These are phyloP conservation scores for Sherardia arvensis DNA, from an alignment of 257 asterid genomes.

Conservation along the genomic window DNA sequence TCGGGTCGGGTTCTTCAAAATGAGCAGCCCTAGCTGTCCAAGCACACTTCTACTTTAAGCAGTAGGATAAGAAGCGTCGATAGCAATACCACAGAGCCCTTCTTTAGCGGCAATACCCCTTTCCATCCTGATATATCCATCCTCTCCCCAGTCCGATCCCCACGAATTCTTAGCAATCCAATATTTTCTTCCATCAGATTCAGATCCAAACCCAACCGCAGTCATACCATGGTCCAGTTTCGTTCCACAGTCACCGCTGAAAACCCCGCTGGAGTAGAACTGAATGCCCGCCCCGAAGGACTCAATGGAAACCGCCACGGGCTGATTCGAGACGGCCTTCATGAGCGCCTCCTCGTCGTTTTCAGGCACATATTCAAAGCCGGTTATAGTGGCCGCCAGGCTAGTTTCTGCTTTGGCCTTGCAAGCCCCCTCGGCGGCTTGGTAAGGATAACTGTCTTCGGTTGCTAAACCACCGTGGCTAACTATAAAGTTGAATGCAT, in stretches of 20 bases:
- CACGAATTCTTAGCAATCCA: slow-evolving; percentile 34
- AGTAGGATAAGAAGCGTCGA: slow-evolving; percentile 26
- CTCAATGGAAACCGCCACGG: slow-evolving; percentile 31
- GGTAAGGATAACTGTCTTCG: too few species aligned
- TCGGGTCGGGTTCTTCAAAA: too few species aligned
- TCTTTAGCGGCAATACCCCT: slow-evolving; percentile 18
- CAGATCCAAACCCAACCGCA: slow-evolving; percentile 20
- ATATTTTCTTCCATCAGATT: slow-evolving; percentile 17
- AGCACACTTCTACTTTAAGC: too few species aligned
- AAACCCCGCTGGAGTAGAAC: slow-evolving; percentile 28
- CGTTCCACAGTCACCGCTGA: slow-evolving; percentile 27
- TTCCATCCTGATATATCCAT: slow-evolving; percentile 22
- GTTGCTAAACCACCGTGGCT: too few species aligned
- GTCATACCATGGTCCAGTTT: slow-evolving; percentile 26
- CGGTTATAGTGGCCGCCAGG: too few species aligned
- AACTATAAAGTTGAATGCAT: too few species aligned
- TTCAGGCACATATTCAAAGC: slow-evolving; percentile 23
- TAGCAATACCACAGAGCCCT: slow-evolving; percentile 33
- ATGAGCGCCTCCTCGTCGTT: slow-evolving; percentile 19
- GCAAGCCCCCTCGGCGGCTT: too few species aligned
- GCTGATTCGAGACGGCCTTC: slow-evolving; percentile 33
- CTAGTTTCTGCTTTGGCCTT: too few species aligned
- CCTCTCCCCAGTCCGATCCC: too few species aligned
- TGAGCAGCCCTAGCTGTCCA: too few species aligned
- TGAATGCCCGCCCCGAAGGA: slow-evolving; percentile 22